Base-by-base conservation (phyloP, 2,329 filamentous ascomycete genomes). In the Pyrenophora teres region DNA sequence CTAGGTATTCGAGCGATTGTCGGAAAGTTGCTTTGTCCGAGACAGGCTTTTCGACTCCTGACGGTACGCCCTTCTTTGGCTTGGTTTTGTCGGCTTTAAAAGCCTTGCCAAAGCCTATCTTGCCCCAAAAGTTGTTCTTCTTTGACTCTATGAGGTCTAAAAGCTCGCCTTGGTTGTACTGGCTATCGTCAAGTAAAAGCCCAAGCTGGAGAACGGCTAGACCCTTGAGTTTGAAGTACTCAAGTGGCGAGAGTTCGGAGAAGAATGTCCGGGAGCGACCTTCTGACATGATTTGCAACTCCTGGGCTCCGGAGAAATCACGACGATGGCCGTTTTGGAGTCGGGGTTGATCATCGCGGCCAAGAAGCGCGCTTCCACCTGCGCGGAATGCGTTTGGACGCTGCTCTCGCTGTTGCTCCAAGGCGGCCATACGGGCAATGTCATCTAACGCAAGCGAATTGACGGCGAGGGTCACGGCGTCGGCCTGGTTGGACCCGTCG, bases 181-280 rank as follows among this genome's bases (percentile, higher is more conserved):
- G 87, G 3, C 87, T 86, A 62, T 96, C 92, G 64, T 96, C 92
- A 4, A 99, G 81, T 73, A 97, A 81, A 6, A 94, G 92, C 60
- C 96, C 91, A 87, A 99, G 96, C 0, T 90, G 93, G 52, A 99
- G 80, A 5, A 99, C 94, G 8, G 94, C 94, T 50, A 97, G 86
- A 66, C 97, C 93, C 21, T 94, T 88, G 39, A 97, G 90, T 64
- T 97, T 97, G 73, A 99, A 97, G 71, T 97, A 97, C 70, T 99
- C 94, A 25, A 99, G 79, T 0, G 90, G 92, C 2, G 94, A 96
- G 5, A 99, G 82, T 70, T 99, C 94, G 0, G 94, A 97, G 71
- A 99, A 99, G 76, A 96, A 99, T 63, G 87, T 90, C 68, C 93
- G 90, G 1, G 75, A 81, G 76, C 69, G 81, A 8, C 75, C 73